Evolutionary conservation across 1,139 yeast species (phyloP).

Genomic region (Tardiomyces digboiensis): DNA sequence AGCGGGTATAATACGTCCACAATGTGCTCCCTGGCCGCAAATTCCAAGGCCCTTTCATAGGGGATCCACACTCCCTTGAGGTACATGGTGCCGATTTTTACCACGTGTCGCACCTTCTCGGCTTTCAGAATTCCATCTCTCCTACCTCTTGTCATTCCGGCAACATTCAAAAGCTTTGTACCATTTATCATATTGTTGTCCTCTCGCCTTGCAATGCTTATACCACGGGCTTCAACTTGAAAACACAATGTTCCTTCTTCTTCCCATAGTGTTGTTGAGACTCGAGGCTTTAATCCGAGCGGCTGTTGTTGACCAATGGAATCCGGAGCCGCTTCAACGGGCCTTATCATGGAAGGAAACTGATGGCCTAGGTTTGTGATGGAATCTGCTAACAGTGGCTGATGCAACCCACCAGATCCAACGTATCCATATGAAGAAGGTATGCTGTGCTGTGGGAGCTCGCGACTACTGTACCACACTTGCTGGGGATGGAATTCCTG

Average conservation of each 20-base stretch:
- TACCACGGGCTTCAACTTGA: conserved; percentile 39
- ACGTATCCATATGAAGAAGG: not conserved
- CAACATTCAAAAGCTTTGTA: conserved; percentile 45
- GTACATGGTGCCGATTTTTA: conserved; percentile 45
- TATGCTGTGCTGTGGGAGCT: not conserved
- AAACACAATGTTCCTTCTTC: conserved; percentile 90
- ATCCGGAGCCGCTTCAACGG: conserved; percentile 15
- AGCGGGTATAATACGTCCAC: conserved; percentile 34
- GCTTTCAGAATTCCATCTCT: conserved; percentile 46
- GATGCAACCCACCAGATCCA: not conserved
- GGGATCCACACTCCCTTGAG: conserved; percentile 53
- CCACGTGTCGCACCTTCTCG: conserved; percentile 37
- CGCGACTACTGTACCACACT: not conserved
- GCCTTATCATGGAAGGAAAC: conserved; percentile 24
- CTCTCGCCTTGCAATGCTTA: conserved; percentile 41
- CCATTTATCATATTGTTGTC: conserved; percentile 47
- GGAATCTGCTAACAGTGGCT: too few species aligned
- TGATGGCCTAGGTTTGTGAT: conserved; percentile 16
- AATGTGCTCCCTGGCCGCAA: conserved; percentile 41
- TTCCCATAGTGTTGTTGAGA: conserved; percentile 94
- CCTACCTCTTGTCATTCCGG: conserved; percentile 49
- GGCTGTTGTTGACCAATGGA: conserved; percentile 18
- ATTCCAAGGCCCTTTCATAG: conserved; percentile 41
- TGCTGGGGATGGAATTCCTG: too few species aligned
- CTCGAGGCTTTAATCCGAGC: conserved; percentile 59